A percentile compares a stretch with the other conserved stretches of the same genome.
Evolutionary conservation across 2,329 filamentous ascomycete genomes (phyloP).

Genomic region (Pseudopyrenochaeta lycopersici): DNA sequence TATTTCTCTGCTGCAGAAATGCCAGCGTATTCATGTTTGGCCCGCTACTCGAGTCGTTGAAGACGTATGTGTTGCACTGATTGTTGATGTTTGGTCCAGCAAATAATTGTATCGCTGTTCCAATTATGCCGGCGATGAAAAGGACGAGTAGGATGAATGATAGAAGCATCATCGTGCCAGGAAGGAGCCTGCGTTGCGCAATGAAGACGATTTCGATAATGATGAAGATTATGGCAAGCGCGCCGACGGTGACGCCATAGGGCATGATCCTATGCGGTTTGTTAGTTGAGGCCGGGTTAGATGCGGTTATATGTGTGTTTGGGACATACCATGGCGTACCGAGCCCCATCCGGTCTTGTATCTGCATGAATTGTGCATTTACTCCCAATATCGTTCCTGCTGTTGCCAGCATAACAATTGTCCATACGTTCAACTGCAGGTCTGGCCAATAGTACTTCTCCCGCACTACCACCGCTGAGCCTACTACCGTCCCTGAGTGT

Average conservation of each 20-base stretch:
- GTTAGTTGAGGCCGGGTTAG: slow-evolving; percentile 9
- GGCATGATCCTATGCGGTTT: slow-evolving; percentile 66
- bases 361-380: slow-evolving; percentile 67
- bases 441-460: slow-evolving; percentile 71
- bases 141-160: slow-evolving; percentile 70
- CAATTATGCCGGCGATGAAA: slow-evolving; percentile 69
- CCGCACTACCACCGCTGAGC: slow-evolving; percentile 54
- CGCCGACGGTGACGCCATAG: slow-evolving; percentile 67
- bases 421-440: slow-evolving; percentile 71
- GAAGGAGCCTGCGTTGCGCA: slow-evolving; percentile 64
- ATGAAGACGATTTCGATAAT: slow-evolving; percentile 66
- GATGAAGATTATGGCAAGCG: slow-evolving; percentile 67
- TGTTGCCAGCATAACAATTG: slow-evolving; percentile 67
- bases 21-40: slow-evolving; percentile 65
- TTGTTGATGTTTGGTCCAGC: slow-evolving; percentile 65
- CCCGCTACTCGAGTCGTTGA: slow-evolving; percentile 55
- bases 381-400: slow-evolving; percentile 67
- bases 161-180: slow-evolving; percentile 66
- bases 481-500: slow-evolving; percentile 45
- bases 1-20: slow-evolving; percentile 69
- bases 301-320: slow-evolving; percentile 2
- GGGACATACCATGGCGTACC: slow-evolving; percentile 68
- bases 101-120: slow-evolving; percentile 70
- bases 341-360: slow-evolving; percentile 64
- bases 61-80: slow-evolving; percentile 67